phyloP scores from a whole-genome alignment of 2,329 filamentous ascomycete species.

The Claviceps africana region DNA sequence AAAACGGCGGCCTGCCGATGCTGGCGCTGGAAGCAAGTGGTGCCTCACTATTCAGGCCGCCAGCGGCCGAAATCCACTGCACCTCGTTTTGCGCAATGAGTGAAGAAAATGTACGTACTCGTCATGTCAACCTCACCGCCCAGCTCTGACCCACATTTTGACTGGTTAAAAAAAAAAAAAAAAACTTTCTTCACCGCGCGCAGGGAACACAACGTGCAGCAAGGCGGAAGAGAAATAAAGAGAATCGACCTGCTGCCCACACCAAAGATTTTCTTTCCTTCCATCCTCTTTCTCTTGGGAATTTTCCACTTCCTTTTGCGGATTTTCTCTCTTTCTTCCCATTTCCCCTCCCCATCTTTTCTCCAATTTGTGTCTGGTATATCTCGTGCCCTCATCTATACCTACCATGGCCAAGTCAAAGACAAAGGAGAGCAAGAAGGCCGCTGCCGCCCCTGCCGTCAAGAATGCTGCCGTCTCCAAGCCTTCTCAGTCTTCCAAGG shows the following conservation, averaged over 20 bases:
- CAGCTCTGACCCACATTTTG: slow-evolving; percentile 19
- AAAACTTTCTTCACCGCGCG: slow-evolving; percentile 10
- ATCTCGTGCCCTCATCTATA: background rate
- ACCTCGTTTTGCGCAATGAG: background rate
- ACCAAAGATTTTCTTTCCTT: background rate
- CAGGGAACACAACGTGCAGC: slow-evolving; percentile 3
- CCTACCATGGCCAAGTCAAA: slow-evolving; percentile 50
- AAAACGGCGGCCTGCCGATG: background rate
- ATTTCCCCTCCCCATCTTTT: background rate
- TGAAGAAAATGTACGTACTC: background rate
- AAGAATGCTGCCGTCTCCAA: slow-evolving; percentile 58
- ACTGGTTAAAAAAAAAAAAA: slow-evolving; percentile 19
- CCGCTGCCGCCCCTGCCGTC: slow-evolving; percentile 39
- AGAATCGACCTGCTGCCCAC: slow-evolving; percentile 5
- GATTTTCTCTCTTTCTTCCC: background rate
- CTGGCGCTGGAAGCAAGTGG: background rate
- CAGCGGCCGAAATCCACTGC: background rate
- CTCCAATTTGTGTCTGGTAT: background rate
- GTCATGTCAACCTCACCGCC: slow-evolving; percentile 19
- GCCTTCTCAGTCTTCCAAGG: slow-evolving; percentile 47
- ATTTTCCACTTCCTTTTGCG: background rate
- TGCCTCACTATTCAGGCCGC: slow-evolving; percentile 16
- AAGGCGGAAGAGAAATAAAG: slow-evolving; percentile 10
- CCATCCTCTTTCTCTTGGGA: background rate
- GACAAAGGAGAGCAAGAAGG: slow-evolving; percentile 39